Base-by-base conservation (phyloP, 1,139 yeast genomes). In the Debaryomyces fabryi region DNA sequence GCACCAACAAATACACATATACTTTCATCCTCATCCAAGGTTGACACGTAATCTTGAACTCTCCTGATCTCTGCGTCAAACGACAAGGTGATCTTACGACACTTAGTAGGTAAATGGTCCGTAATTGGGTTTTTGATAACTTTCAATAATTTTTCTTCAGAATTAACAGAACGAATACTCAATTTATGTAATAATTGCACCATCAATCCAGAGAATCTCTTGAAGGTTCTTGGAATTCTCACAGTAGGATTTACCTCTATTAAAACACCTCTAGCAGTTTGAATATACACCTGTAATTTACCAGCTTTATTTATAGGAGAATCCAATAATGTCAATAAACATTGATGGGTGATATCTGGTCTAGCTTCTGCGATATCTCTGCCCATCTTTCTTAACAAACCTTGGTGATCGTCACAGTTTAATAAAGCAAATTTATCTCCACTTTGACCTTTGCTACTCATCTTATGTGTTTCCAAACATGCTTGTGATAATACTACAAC, bases 1-100 rank as follows among this genome's bases (percentile, higher is more conserved):
- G 99, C 97, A 64, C 99, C 99, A 43, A 93, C 97, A 68, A 93
- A 93, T 25, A 93, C 97, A 78, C 99, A 93, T 59, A 93, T 86
- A 65, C 97, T 88, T 71, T 93, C 97, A 63, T 90, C 96, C 3
- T 83, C 85, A 57, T 84, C 96, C 58, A 93, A 75, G 48, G 86
- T 86, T 37, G 74, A 72, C 39, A 92, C 93, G 66, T 89, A 92
- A 63, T 91, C 96, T 68, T 91, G 96, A 10, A 91, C 97, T 59
- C 91, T 80, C 58, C 82, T 82, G 42, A 93, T 88, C 54, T 89
- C 86, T 12, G 98, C 96, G 64, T 93, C 99, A 58, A 88, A 90
- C n/a, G 97, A 88, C 55, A 93, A 79, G 1, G 99, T 93, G 53
- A 93, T 79, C 65, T 92, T 93, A 57, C 93, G 88, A 71, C 99